Evolutionary conservation across 192 early-diverging fungal species (phyloP).

Genomic region (Linnemannia hyalina): DNA sequence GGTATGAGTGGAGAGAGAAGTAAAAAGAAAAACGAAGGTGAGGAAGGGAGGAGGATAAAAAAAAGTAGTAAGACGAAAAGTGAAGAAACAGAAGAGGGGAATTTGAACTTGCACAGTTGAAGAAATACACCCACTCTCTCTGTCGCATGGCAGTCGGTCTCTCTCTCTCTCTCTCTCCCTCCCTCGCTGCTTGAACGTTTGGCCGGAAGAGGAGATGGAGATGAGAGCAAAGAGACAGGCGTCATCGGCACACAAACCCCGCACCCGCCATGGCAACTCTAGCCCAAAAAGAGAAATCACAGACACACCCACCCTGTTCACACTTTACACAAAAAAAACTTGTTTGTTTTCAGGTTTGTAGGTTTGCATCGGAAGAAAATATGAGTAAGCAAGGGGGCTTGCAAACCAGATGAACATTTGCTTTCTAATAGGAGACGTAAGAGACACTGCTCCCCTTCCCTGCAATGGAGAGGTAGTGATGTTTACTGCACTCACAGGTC

Average conservation of each 20-base stretch:
- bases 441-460: too few relatives aligned
- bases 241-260: neutral
- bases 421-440: too few relatives aligned
- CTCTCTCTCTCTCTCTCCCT: neutral
- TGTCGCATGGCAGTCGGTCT: neutral
- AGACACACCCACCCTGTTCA: neutral
- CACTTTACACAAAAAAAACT: neutral
- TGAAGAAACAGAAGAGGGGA: neutral
- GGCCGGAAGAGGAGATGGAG: neutral
- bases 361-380: too few relatives aligned
- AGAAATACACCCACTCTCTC: neutral
- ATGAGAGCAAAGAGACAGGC: neutral
- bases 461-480: too few relatives aligned
- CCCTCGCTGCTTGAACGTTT: neutral
- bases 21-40: neutral
- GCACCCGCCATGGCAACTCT: neutral
- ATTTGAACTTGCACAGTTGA: neutral
- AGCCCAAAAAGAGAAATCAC: neutral
- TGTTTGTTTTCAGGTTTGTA: neutral
- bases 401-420: too few relatives aligned
- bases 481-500: too few relatives aligned
- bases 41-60: neutral
- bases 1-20: neutral
- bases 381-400: too few relatives aligned
- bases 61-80: constrained; percentile 1